These are phyloP conservation scores for Venturia carpophila DNA, from an alignment of 2,329 filamentous ascomycete species.

Conservation along the genomic window DNA sequence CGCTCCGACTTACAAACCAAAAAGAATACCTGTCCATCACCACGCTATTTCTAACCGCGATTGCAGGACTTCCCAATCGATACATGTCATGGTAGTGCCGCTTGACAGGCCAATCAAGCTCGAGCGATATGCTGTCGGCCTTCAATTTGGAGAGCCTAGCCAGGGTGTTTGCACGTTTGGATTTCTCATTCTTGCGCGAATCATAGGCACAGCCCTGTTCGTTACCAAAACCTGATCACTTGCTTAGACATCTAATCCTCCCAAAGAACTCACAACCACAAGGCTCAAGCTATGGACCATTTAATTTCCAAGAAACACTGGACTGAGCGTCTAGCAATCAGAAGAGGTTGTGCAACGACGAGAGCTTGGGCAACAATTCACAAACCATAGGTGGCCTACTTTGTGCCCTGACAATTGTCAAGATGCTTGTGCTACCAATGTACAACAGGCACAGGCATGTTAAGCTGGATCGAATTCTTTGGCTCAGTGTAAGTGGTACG, in stretches of 20 bases:
- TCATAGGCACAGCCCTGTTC: background rate
- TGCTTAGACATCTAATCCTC: background rate
- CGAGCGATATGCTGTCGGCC: background rate
- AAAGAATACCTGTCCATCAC: background rate
- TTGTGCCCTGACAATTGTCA: background rate
- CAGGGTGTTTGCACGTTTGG: background rate
- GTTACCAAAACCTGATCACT: background rate
- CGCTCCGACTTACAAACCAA: background rate
- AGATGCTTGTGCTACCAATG: background rate
- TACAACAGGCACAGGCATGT: background rate
- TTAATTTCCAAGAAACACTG: background rate
- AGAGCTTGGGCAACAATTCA: background rate
- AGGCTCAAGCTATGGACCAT: background rate
- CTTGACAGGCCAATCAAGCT: background rate
- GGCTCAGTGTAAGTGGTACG: background rate
- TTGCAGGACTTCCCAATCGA: background rate
- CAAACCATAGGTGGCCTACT: background rate
- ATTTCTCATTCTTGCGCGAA: background rate
- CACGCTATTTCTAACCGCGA: conserved; percentile 8
- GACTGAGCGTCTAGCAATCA: background rate
- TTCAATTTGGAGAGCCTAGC: background rate
- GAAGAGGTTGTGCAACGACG: background rate
- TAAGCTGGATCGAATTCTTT: background rate
- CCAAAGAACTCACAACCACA: background rate
- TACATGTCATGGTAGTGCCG: background rate